Conservation (phyloP, 805 yeast species). For the Hemisphaericaspora nanyangensis region DNA sequence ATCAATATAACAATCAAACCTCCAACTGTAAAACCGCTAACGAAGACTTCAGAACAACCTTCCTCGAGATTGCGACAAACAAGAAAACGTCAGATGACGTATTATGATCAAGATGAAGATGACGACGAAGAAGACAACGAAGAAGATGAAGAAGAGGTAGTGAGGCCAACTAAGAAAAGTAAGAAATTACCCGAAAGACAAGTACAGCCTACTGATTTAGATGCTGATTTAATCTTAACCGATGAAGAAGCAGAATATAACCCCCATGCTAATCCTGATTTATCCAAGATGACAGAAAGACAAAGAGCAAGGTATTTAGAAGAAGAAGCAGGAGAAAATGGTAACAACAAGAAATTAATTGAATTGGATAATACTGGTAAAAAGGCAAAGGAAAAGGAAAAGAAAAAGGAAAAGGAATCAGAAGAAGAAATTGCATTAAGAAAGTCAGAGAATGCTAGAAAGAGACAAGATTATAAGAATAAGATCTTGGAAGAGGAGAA, state of each 20-base stretch:
- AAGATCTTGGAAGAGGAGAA: slow-evolving; percentile 89
- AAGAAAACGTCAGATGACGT: slow-evolving; percentile 34
- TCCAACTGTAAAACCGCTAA: slow-evolving; percentile 4
- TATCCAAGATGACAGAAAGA: slow-evolving; percentile 52
- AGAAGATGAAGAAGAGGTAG: slow-evolving; percentile 4
- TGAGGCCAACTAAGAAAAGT: slow-evolving; percentile 3
- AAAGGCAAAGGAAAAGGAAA: slow-evolving; percentile 32
- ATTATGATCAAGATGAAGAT: slow-evolving; percentile 32
- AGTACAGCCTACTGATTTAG: slow-evolving; percentile 28
- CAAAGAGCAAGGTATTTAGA: slow-evolving; percentile 43
- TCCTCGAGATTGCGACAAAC: slow-evolving; percentile 19
- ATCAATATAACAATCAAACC: slow-evolving; percentile 8
- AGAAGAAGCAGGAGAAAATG: slow-evolving; percentile 14
- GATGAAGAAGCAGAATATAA: slow-evolving; percentile 44
- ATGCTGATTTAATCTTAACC: slow-evolving; percentile 32
- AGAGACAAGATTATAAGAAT: slow-evolving; percentile 79
- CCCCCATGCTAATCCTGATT: slow-evolving; percentile 38
- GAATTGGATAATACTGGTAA: slow-evolving; percentile 25
- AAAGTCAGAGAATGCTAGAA: slow-evolving; percentile 83
- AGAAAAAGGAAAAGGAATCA: slow-evolving; percentile 56
- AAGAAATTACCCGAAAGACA: slow-evolving; percentile 10
- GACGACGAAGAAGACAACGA: slow-evolving; percentile 23
- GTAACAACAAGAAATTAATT: slow-evolving; percentile 18
- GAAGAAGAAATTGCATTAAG: slow-evolving; percentile 81
- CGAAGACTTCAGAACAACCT: neutral